Base-by-base conservation (phyloP, 2,329 filamentous ascomycete genomes). In the Zarea fungicola region DNA sequence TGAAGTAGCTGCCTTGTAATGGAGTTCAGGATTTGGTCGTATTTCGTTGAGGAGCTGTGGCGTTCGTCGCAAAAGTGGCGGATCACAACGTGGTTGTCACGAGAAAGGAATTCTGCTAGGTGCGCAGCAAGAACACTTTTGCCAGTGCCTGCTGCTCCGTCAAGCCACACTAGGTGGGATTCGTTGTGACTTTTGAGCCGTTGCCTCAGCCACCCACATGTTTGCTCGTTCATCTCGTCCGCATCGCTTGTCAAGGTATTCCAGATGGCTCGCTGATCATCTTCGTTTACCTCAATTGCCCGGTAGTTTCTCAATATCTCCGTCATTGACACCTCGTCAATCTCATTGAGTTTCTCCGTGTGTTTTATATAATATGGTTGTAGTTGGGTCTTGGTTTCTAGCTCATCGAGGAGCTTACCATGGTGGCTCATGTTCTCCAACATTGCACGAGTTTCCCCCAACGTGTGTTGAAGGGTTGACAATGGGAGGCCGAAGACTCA, bases 111-210 rank as follows among this genome's bases (percentile, higher is more conserved):
- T 2, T 34, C 56, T 7, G 57, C 44, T 6, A 72, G 49, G 18
- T 64, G 59, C 0, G 56, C 52, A 8, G 60, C 41, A 2, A 70
- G 35, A 0, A 68, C 59, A 28, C 64, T 71, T 42, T 71, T 72
- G 0, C 68, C 68, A 1, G 59, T 58, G 1, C 68, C 68, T 1
- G 65, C 62, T 2, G 49, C 53, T 0, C 68, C 68, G 5, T 67
- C 61, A 0, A 70, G 55, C 56, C 59, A 62, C 0, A 68, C 14
- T 16, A 63, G 54, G 3, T 55, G 47, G 0, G 49, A 44, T 55
- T 42, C 65, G 62, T 2, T 22, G 4, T 5, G 14, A 14, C 1
- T 16, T 8, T 23, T 16, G 21, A 39, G 36, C 36, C 36, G 36
- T 5, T 16, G 4, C 21, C 23, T 8, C 6, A 18, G 11, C 36